Conservation (phyloP, 139 green algal genomes). For the Chlamydomonas schloesseri region DNA sequence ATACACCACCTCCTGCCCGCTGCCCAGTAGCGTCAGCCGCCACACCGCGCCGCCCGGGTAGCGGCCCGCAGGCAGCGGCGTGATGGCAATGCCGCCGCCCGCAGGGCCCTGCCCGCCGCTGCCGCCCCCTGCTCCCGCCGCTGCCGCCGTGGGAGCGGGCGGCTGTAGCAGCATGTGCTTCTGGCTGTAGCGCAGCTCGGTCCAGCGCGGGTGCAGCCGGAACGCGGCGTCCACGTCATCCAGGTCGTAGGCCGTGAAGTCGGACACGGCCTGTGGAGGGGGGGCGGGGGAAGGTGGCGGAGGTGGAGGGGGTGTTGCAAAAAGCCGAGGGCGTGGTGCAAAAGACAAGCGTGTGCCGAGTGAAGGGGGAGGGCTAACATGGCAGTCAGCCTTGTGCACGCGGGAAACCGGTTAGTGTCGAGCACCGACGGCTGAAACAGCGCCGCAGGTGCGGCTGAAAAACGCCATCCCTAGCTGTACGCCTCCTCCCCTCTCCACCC, state of each 20-base stretch:
- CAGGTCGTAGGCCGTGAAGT: conserved; percentile 81
- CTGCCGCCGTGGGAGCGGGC: not conserved
- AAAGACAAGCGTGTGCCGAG: too few species aligned
- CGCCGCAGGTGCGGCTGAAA: too few species aligned
- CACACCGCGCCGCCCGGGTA: conserved; percentile 90
- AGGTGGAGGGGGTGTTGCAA: too few species aligned
- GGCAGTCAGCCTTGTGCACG: too few species aligned
- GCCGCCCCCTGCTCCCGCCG: not conserved
- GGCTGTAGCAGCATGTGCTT: conserved; percentile 53
- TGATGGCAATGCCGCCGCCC: conserved; percentile 75
- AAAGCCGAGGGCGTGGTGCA: too few species aligned
- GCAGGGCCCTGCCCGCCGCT: not conserved
- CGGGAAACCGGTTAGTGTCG: too few species aligned
- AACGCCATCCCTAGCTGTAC: too few species aligned
- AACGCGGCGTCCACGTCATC: conserved; percentile 92
- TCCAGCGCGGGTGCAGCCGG: conserved; percentile 32
- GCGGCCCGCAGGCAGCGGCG: conserved; percentile 84
- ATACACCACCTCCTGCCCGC: conserved; percentile 91
- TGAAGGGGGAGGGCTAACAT: not conserved
- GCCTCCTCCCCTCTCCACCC: too few species aligned
- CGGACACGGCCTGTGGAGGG: conserved; percentile 52
- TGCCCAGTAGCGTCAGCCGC: conserved; percentile 55
- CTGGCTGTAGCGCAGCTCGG: conserved; percentile 78
- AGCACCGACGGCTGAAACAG: too few species aligned
- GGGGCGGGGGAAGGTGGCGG: not conserved